Percentiles rank a stretch among this genome's conserved stretches.
Evolutionary conservation across 352 stramenopile genomes (phyloP).

Genomic region (Phytophthora brassicae): DNA sequence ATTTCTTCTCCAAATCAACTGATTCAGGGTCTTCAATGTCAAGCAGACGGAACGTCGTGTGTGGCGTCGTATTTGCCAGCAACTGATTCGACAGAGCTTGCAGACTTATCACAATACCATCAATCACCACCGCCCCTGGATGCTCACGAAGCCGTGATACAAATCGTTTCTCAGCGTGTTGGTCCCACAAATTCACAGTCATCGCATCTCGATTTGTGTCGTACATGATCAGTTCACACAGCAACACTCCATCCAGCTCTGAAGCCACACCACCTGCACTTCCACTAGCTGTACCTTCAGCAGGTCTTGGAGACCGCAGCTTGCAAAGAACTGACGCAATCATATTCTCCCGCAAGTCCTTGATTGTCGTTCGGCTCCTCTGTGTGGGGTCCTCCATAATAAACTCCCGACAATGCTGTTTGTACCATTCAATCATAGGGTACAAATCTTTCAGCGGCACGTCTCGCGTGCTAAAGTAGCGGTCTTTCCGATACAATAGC

Average conservation of each 20-base stretch:
- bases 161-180: conserved; percentile 56
- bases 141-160: conserved; percentile 42
- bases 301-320: conserved; percentile 12
- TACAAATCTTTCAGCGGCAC: conserved; percentile 56
- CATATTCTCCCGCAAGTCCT: conserved; percentile 60
- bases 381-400: conserved; percentile 5
- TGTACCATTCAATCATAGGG: conserved; percentile 73
- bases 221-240: conserved; percentile 53
- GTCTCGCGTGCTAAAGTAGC: conserved; percentile 60
- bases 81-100: conserved; percentile 50
- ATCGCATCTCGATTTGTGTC: conserved; percentile 43
- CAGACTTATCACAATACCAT: conserved; percentile 46
- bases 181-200: conserved; percentile 65
- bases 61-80: conserved; percentile 58
- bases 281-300: neutral
- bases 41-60: conserved; percentile 46
- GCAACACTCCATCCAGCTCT: conserved; percentile 43
- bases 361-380: conserved; percentile 32
- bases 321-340: conserved; percentile 51
- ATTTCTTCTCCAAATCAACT: conserved; percentile 26
- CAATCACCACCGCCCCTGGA: conserved; percentile 36
- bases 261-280: conserved; percentile 3
- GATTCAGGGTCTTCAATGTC: conserved; percentile 26
- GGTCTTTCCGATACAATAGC: conserved; percentile 58
- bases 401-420: conserved; percentile 52